A percentile compares a stretch with the other conserved stretches of the same genome.
Evolutionary conservation across 768 basidiomycete species (phyloP).

Genomic region (Lyophyllum semitale): DNA sequence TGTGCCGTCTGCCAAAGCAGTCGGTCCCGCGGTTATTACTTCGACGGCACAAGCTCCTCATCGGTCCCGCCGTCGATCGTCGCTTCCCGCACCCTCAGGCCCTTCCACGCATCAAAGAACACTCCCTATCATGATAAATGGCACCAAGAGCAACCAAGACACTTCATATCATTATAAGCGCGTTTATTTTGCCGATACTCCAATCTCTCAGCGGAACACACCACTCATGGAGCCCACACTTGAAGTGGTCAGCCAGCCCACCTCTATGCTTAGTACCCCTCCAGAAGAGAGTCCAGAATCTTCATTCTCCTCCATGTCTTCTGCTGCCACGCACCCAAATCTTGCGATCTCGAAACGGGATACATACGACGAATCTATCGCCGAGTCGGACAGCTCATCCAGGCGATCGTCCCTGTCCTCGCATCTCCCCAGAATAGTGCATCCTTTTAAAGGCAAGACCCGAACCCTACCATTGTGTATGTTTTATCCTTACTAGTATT

Average conservation of each 20-base stretch:
- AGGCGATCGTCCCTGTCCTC: constrained; percentile 19
- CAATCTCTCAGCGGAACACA: background rate
- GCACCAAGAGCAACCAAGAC: background rate
- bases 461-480: constrained; percentile 5
- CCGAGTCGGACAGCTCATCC: constrained; percentile 22
- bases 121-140: background rate
- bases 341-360: constrained; percentile 2
- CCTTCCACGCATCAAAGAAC: background rate
- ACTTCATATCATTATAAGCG: constrained; percentile 4
- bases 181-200: constrained; percentile 16
- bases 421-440: constrained; percentile 16
- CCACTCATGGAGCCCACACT: background rate
- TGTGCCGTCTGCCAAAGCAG: constrained; percentile 22
- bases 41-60: background rate
- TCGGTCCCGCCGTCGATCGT: constrained; percentile 13
- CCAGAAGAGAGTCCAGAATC: constrained; percentile 2
- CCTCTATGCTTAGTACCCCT: background rate
- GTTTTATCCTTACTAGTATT: background rate
- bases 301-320: background rate
- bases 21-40: background rate
- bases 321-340: background rate
- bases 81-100: constrained; percentile 12
- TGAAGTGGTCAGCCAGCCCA: background rate
- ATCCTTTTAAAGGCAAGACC: constrained; percentile 14
- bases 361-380: constrained; percentile 14